These are phyloP conservation scores for Aspergillus candidus DNA, from an alignment of 2,329 filamentous ascomycete species.

Conservation along the genomic window DNA sequence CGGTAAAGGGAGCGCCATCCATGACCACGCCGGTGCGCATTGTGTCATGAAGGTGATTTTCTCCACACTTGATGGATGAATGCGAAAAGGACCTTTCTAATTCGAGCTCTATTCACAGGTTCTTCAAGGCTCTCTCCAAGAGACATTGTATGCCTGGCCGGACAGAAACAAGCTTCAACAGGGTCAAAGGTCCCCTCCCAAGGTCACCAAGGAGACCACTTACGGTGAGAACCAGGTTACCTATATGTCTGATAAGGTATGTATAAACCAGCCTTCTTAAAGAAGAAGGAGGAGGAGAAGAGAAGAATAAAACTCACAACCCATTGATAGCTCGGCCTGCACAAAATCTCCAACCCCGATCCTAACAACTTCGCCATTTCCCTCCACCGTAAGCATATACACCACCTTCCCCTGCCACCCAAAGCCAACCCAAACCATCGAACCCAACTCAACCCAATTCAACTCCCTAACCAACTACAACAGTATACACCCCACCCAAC, in stretches of 20 bases:
- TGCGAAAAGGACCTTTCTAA: not conserved
- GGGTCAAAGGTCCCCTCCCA: slow-evolving; percentile 49
- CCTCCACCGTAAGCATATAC: slow-evolving; percentile 57
- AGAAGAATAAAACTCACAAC: slow-evolving; percentile 1
- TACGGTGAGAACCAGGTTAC: slow-evolving; percentile 69
- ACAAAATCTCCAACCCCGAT: slow-evolving; percentile 72
- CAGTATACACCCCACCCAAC: slow-evolving; percentile 81
- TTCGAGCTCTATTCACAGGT: slow-evolving; percentile 44
- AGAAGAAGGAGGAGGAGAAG: not conserved
- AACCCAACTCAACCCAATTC: not conserved
- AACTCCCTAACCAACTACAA: not conserved
- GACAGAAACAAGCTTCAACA: slow-evolving; percentile 40
- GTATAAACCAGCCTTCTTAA: slow-evolving; percentile 4
- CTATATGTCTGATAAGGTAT: slow-evolving; percentile 75
- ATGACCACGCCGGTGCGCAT: slow-evolving; percentile 83
- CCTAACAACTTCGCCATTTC: slow-evolving; percentile 70
- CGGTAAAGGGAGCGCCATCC: slow-evolving; percentile 74
- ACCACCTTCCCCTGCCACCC: not conserved
- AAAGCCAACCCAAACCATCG: too few species aligned
- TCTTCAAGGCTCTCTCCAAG: slow-evolving; percentile 68
- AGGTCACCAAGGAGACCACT: slow-evolving; percentile 59
- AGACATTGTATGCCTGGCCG: slow-evolving; percentile 76
- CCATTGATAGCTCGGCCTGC: slow-evolving; percentile 62
- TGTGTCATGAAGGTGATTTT: slow-evolving; percentile 70
- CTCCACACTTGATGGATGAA: not conserved